Evolutionary conservation across 768 basidiomycete genomes (phyloP).

Genomic region (Clavaria fumosa): DNA sequence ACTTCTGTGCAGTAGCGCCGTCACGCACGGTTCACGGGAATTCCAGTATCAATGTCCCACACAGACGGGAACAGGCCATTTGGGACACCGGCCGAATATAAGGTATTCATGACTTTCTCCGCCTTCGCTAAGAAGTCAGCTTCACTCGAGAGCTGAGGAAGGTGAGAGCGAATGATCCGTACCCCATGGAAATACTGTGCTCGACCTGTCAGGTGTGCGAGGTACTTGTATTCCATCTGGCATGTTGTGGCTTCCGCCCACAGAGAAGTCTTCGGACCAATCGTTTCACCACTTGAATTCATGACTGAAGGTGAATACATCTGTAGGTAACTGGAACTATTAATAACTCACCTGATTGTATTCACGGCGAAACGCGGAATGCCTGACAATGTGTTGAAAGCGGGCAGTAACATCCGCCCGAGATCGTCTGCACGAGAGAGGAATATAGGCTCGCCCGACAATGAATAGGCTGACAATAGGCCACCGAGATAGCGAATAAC

Average conservation of each 20-base stretch:
- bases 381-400: constrained; percentile 46
- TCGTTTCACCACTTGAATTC: constrained; percentile 20
- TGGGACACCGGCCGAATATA: constrained; percentile 18
- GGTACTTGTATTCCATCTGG: constrained; percentile 66
- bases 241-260: constrained; percentile 33
- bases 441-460: constrained; percentile 45
- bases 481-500: constrained; percentile 69
- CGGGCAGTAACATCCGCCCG: constrained; percentile 43
- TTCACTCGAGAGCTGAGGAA: background rate
- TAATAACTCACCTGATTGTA: constrained; percentile 22
- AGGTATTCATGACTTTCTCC: constrained; percentile 24
- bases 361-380: constrained; percentile 51
- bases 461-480: constrained; percentile 59
- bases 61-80: constrained; percentile 22
- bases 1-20: background rate
- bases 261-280: constrained; percentile 14
- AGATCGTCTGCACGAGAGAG: constrained; percentile 54
- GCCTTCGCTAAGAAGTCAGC: constrained; percentile 13
- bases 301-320: constrained; percentile 14
- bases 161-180: no score
- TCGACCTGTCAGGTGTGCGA: constrained; percentile 50
- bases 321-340: background rate
- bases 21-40: constrained; percentile 16
- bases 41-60: constrained; percentile 17
- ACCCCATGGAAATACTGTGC: constrained; percentile 31